These are phyloP conservation scores for Blastocystis sp. DNA, from an alignment of 352 stramenopile genomes.

Conservation along the genomic window DNA sequence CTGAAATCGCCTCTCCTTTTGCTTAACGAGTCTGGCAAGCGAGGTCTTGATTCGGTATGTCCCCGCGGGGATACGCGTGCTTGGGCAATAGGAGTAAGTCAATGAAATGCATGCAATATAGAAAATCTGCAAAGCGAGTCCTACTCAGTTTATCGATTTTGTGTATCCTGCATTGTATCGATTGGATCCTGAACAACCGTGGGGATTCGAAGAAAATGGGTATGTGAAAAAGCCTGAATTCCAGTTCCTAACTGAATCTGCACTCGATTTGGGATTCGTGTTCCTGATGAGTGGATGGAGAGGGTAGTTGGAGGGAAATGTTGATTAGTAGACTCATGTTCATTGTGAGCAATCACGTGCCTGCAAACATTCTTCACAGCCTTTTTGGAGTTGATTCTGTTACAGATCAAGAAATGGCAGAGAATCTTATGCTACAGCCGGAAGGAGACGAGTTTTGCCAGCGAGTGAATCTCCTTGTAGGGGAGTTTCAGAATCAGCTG, in stretches of 20 bases:
- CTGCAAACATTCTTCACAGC: background rate
- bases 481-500: slow-evolving; percentile 8
- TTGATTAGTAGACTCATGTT: background rate
- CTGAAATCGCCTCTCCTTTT: slow-evolving; percentile 31
- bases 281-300: background rate
- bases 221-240: slow-evolving; percentile 16
- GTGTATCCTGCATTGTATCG: slow-evolving; percentile 41
- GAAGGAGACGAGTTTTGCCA: slow-evolving; percentile 52
- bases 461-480: slow-evolving; percentile 31
- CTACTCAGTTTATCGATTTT: slow-evolving; percentile 5
- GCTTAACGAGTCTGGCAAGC: background rate
- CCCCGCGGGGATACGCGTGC: slow-evolving; percentile 37
- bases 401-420: background rate
- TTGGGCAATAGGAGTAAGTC: slow-evolving; percentile 33
- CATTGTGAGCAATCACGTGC: slow-evolving; percentile 28
- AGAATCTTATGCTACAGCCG: background rate
- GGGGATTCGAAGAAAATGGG: background rate
- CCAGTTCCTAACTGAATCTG: slow-evolving; percentile 1
- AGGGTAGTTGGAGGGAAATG: background rate
- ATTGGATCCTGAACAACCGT: background rate
- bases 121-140: background rate
- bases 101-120: background rate
- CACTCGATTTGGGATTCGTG: background rate
- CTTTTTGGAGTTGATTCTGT: slow-evolving; percentile 2
- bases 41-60: background rate